Base-by-base conservation (phyloP, 2,329 filamentous ascomycete species). In the Ophiostoma ips region DNA sequence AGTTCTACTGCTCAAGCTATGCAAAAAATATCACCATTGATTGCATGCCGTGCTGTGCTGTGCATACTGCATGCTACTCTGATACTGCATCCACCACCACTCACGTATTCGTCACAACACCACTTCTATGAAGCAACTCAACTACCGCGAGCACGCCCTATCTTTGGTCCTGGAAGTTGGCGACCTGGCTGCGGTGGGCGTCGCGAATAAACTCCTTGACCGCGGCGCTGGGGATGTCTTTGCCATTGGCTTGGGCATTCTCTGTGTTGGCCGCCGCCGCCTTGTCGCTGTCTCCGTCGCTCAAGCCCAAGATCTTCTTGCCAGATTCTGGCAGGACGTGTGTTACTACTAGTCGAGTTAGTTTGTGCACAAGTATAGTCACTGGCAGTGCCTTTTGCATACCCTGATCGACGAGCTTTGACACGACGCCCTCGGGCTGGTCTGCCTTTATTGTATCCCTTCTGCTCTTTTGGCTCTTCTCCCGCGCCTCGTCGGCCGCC, bases 151-250 rank as follows among this genome's bases (percentile, higher is more conserved):
- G n/a, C n/a, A n/a, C n/a, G n/a, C n/a, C n/a, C n/a, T n/a, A n/a
- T n/a, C n/a, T n/a, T n/a, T n/a, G n/a, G n/a, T n/a, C n/a, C n/a
- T n/a, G n/a, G n/a, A 34, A 34, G 24, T 28, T 28, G 24, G 24
- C 24, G 8, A 28, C 24, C 24, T 45, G 31, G 59, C 72, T 76
- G 36, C 66, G 60, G 56, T 76, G 71, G 61, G 76, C 72, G 46
- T 75, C 71, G 46, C 70, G 65, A 31, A 77, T 61, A 52, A 76
- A 76, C 28, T 73, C 69, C 53, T 73, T 71, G 46, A 77, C 74
- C 56, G 71, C 66, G 5, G 58, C 49, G 54, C 75, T 73, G 50
- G 76, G 66, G 19, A 50, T 46, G 62, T 54, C 0, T 71, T 72
- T 13, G 71, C 63, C 11, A 67, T 56, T 3, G 71, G 72, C 13